Evolutionary conservation across 129 eudicot species (phyloP).

Genomic region (Solidago caesia): DNA sequence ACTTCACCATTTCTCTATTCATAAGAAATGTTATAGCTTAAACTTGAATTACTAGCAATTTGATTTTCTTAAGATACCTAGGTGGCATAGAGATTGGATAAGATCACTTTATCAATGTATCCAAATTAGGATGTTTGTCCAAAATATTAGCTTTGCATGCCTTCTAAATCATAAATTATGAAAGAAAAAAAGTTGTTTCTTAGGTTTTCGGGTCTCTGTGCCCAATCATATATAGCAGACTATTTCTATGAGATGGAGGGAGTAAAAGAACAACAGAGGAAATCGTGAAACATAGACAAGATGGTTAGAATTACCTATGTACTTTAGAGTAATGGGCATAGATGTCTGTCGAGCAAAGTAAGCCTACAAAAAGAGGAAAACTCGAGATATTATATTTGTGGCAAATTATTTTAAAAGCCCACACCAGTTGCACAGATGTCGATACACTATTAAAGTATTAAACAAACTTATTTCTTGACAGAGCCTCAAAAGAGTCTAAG

Average conservation of each 20-base stretch:
- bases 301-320: constrained; percentile 55
- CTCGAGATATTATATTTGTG: background rate
- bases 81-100: background rate
- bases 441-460: too few species aligned
- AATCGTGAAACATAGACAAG: background rate
- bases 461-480: too few species aligned
- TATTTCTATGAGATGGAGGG: background rate
- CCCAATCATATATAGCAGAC: too few species aligned
- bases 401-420: background rate
- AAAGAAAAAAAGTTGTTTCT: too few species aligned
- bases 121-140: background rate
- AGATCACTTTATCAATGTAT: background rate
- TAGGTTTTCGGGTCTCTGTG: too few species aligned
- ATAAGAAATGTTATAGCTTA: background rate
- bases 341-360: constrained; percentile 48
- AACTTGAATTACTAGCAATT: background rate
- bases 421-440: too few species aligned
- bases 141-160: background rate
- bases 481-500: too few species aligned
- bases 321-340: constrained; percentile 68
- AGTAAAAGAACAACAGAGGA: background rate
- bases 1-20: background rate
- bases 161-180: background rate
- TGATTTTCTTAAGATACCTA: constrained; percentile 2
- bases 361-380: constrained; percentile 41